A percentile compares a stretch with the other conserved stretches of the same genome.
Conservation (phyloP, 176 grass and related monocot genomes). For the Dendrocalamus sinicus region DNA sequence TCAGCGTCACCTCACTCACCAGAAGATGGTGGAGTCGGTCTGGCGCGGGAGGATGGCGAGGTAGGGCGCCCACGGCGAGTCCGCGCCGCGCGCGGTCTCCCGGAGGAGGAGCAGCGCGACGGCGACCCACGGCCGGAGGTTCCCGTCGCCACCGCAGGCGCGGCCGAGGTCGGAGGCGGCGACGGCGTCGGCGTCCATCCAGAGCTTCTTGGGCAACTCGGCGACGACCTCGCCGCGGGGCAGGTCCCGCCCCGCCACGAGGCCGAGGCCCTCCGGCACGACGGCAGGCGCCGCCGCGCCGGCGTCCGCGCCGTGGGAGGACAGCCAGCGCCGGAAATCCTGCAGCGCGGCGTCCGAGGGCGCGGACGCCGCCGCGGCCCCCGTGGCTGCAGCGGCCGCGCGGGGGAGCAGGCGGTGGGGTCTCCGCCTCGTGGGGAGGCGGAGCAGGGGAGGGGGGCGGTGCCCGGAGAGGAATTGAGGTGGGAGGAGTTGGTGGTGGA, state of each 20-base stretch:
- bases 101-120: slow-evolving; percentile 77
- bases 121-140: slow-evolving; percentile 73
- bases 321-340: slow-evolving; percentile 76
- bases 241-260: slow-evolving; percentile 68
- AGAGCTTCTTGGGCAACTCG: slow-evolving; percentile 88
- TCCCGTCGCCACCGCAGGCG: slow-evolving; percentile 43
- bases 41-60: slow-evolving; percentile 71
- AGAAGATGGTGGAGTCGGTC: slow-evolving; percentile 93
- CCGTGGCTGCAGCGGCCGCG: slow-evolving; percentile 21
- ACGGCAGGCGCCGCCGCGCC: slow-evolving; percentile 53
- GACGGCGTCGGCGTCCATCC: slow-evolving; percentile 85
- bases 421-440: slow-evolving; percentile 22
- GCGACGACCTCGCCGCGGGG: slow-evolving; percentile 73
- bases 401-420: slow-evolving; percentile 21
- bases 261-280: slow-evolving; percentile 80
- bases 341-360: slow-evolving; percentile 55
- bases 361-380: background rate
- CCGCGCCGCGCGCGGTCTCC: slow-evolving; percentile 59
- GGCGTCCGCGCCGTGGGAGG: slow-evolving; percentile 47
- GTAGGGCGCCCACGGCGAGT: slow-evolving; percentile 88
- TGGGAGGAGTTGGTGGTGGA: slow-evolving; percentile 3
- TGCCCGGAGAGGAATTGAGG: background rate
- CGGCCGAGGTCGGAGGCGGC: slow-evolving; percentile 70
- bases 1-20: slow-evolving; percentile 52
- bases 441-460: slow-evolving; percentile 14